Percentiles rank a stretch among this genome's conserved stretches.
phyloP scores from a whole-genome alignment of 2,329 filamentous ascomycete genomes.

The Harringtonia lauricola region DNA sequence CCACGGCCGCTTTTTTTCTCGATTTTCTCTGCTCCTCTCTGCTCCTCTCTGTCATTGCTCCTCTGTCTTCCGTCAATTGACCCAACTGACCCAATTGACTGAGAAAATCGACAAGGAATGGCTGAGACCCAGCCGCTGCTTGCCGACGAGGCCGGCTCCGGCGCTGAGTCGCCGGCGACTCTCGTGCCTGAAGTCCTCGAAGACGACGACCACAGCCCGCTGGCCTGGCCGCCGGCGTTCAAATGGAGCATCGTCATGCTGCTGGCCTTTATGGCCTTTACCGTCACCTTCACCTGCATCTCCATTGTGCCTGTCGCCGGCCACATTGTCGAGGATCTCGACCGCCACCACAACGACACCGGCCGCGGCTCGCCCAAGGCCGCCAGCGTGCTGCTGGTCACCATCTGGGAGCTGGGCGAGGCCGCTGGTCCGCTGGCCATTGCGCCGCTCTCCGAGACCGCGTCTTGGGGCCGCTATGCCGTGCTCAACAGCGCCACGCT shows the following conservation, averaged over 20 bases:
- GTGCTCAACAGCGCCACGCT: constrained; percentile 43
- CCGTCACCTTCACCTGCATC: constrained; percentile 49
- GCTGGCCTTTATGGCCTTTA: constrained; percentile 43
- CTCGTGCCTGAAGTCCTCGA: neutral
- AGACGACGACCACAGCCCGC: constrained; percentile 36
- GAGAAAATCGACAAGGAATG: no score
- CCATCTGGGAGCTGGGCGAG: constrained; percentile 59
- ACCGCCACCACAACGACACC: constrained; percentile 15
- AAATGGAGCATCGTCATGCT: constrained; percentile 43
- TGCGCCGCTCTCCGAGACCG: constrained; percentile 51
- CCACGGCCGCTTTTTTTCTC: no score
- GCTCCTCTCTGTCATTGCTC: no score
- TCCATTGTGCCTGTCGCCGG: constrained; percentile 41
- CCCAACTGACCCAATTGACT: no score
- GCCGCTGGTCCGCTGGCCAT: constrained; percentile 49
- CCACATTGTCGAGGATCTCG: constrained; percentile 37
- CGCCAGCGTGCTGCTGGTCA: constrained; percentile 51
- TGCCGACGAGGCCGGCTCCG: neutral
- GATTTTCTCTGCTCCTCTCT: no score
- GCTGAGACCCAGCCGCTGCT: constrained; percentile 9
- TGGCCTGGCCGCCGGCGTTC: constrained; percentile 39
- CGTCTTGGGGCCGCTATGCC: constrained; percentile 36
- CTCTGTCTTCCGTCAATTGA: no score
- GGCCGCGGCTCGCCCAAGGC: constrained; percentile 23
- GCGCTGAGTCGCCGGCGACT: neutral